These are phyloP conservation scores for Cryptosporidium sp. DNA, from an alignment of 169 alveolate genomes.

Conservation along the genomic window DNA sequence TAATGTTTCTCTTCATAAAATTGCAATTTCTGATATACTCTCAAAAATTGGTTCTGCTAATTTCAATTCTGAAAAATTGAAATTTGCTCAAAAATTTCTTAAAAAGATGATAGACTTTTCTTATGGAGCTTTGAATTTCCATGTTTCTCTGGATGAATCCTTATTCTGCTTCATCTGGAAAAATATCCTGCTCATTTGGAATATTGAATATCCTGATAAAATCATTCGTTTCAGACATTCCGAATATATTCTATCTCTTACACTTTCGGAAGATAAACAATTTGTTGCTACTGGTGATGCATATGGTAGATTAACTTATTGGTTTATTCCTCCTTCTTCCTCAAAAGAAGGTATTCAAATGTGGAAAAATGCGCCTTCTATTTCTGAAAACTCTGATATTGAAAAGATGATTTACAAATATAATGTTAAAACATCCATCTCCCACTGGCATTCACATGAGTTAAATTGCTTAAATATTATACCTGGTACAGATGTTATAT, in stretches of 20 bases:
- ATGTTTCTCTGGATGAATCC: conserved; percentile 45
- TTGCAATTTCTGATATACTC: background rate
- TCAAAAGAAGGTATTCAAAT: conserved; percentile 19
- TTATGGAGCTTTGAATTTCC: conserved; percentile 49
- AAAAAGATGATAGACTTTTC: conserved; percentile 5
- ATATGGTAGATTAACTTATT: conserved; percentile 67
- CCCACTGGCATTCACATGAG: conserved; percentile 73
- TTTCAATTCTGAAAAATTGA: background rate
- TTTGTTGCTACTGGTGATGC: conserved; percentile 70
- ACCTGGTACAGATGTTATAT: conserved; percentile 52
- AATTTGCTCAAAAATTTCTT: background rate
- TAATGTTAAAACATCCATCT: conserved; percentile 23
- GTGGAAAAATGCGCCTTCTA: conserved; percentile 58
- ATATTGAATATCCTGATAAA: conserved; percentile 23
- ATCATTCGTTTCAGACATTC: conserved; percentile 71
- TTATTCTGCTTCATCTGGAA: conserved; percentile 61
- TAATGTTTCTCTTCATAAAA: background rate
- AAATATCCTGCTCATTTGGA: conserved; percentile 49
- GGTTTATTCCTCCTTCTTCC: conserved; percentile 58
- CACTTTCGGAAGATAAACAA: conserved; percentile 22
- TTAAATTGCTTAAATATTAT: conserved; percentile 29
- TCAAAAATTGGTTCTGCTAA: background rate
- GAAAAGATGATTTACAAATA: conserved; percentile 54
- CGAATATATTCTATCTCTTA: conserved; percentile 49
- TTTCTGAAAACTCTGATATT: conserved; percentile 12